A percentile compares a stretch with the other conserved stretches of the same genome.
These are phyloP conservation scores for Leptographium radiaticola DNA, from an alignment of 2,329 filamentous ascomycete genomes.

Conservation along the genomic window DNA sequence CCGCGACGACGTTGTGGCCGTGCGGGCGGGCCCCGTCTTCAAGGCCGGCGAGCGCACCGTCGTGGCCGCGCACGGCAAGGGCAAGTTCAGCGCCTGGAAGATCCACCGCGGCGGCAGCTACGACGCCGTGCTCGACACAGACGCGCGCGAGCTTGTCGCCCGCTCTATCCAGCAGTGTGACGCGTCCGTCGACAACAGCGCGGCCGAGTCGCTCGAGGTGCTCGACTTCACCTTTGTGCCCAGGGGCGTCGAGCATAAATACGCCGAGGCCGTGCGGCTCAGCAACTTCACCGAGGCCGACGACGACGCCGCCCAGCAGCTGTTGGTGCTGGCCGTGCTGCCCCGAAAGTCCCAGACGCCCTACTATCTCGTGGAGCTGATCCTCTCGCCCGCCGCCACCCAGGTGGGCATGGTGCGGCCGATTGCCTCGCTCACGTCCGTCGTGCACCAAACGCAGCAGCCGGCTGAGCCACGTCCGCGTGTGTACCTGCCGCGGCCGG, in stretches of 20 bases:
- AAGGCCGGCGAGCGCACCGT: conserved; percentile 76
- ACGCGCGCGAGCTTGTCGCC: conserved; percentile 53
- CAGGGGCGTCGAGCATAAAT: conserved; percentile 35
- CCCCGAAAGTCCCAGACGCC: conserved; percentile 38
- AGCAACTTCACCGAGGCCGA: conserved; percentile 36
- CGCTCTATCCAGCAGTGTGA: conserved; percentile 45
- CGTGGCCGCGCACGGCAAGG: conserved; percentile 64
- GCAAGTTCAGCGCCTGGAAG: conserved; percentile 73
- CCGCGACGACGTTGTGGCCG: conserved; percentile 67
- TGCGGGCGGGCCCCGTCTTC: conserved; percentile 57
- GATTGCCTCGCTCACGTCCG: conserved; percentile 49
- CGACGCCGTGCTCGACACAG: conserved; percentile 57
- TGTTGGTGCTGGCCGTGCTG: conserved; percentile 49
- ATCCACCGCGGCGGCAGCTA: conserved; percentile 79
- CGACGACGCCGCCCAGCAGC: conserved; percentile 39
- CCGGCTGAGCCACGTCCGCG: conserved; percentile 37
- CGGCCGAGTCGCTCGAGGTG: conserved; percentile 52
- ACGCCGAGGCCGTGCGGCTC: conserved; percentile 35
- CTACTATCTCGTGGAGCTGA: conserved; percentile 65
- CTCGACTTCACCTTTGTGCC: conserved; percentile 67
- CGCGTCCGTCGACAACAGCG: conserved; percentile 32
- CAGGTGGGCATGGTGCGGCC: conserved; percentile 55
- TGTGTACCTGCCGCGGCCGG: conserved; percentile 65
- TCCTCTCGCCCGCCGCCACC: conserved; percentile 38
- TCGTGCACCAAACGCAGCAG: conserved; percentile 23